Base-by-base conservation (phyloP, 1,284 basidiomycete species). In the Chiua sp. region DNA sequence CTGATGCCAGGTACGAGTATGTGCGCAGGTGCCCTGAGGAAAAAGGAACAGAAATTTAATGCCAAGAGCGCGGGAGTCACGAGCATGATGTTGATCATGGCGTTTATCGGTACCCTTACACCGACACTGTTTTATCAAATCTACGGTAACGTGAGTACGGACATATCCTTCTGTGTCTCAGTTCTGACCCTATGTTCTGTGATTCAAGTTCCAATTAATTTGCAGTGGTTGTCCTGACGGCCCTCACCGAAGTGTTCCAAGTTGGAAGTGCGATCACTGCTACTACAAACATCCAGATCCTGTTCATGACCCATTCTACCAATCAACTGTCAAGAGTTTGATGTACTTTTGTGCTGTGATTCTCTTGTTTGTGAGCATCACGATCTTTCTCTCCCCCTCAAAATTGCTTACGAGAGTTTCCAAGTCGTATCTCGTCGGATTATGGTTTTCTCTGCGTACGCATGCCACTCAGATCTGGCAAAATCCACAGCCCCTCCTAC, bases 381-480 rank as follows among this genome's bases (percentile, higher is more conserved):
- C 23, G 32, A 39, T 44, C 47, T 47, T 56, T 57, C n/a, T 23
- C 46, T 32, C 15, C 3, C 13, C 23, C 20, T 51, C 37, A 28
- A 26, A 44, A 28, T 56, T 53, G 7, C 59, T 66, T 52, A 61
- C 55, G 44, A 4, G 46, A 56, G 4, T 52, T 53, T 26, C 22
- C 20, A 64, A 98, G 94, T 98, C 98, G 1, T 99, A 99, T 77
- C 85, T 98, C 50, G 88, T 99, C 60, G 98, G 98, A 39, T 81
- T 99, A 0, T 99, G 98, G 98, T 99, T 99, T 82, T 98, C 97
- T 50, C 86, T 99, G 22, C 91, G 96, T 50, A 99, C 98, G 0
- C 98, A 99, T 74, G 98, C 98, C 4, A 91, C 93, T 18, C 98
- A 99, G 74, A 99, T 99, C 68, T 99, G 98, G 98, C 96, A 99